Evolutionary conservation across 768 basidiomycete species (phyloP), one percentile per base, ranked within the genome.

Genomic region (Collybia sp.): DNA sequence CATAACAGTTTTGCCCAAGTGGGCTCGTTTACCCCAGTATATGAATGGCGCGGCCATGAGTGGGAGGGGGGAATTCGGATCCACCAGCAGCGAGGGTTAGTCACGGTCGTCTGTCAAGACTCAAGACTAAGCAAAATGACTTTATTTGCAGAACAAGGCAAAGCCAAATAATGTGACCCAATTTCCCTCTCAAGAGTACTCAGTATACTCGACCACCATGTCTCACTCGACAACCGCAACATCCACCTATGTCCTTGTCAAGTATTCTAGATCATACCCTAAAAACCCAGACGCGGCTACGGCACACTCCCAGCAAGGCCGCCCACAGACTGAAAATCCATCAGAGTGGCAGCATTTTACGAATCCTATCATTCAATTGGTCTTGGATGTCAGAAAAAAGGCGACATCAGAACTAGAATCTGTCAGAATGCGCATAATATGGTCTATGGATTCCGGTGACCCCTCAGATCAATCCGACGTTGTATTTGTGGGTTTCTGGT

Each of bases 341-440:
- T 56, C 69, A 2, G 85, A 87, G 58, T 90, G 88, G 88, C 83
- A 88, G 55, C 87, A 89, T 57, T 88, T 82, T 54, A 75, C 76
- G 15, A 87, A 89, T 53, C 86, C 88, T 1, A 61, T 72, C 42
- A 76, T 90, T 47, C 73, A 67, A 33, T 72, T 89, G 25, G 62
- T 76, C 17, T 68, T 90, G 25, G 85, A 90, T 57, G 68, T 73
- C 30, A 79, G 69, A 53, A 82, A 73, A 58, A 67, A 73, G 19
- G 64, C 63, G 4, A 64, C 67, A 12, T 71, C 70, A 16, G 72
- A 74, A 33, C 69, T 85, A 3, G 77, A 81, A 50, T 86, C 84
- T 37, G 77, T 85, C 51, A 69, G 82, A 33, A 60, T 88, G 50
- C 77, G 79, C 25, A 77, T 89, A 37, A 36, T 80, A 35, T 89